Base-by-base conservation (phyloP, 2,329 filamentous ascomycete species). In the Aciculosporium take region DNA sequence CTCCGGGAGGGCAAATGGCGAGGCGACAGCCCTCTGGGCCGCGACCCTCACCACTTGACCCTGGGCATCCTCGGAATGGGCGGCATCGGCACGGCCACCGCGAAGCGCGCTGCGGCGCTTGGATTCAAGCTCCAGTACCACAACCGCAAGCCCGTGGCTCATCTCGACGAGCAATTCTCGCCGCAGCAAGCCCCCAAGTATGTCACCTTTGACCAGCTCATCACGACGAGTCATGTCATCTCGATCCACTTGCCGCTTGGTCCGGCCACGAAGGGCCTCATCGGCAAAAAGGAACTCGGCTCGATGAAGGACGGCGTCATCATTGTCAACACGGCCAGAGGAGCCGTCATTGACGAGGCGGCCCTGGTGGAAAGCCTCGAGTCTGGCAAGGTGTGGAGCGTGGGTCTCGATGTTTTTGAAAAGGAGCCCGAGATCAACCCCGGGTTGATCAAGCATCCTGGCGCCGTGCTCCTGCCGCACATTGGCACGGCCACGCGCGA, bases 21-120 rank as follows among this genome's bases (percentile, higher is more conserved):
- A 23, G 67, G 68, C 45, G 77, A 74, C 2, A 56, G 61, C 6
- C 40, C 45, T 12, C 58, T 68, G 3, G 80, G 79, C 2, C 77
- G 79, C 50, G 79, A 84, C 51, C 81, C 80, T 0, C 63, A 81
- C 52, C 78, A 77, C 18, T 81, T 84, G 57, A 74, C 40, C 64
- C 67, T 34, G 61, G 73, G 72, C 5, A 72, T 77, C 43, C 56
- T 78, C 2, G 74, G 73, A 9, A 74, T 76, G 70, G 74, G 74
- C 21, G 71, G 72, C 8, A 77, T 78, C 36, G 74, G 74, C 3
- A 59, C 64, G 12, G 67, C 68, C 6, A 62, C 51, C 38, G 62
- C 60, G 15, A 62, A 68, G 29, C 63, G 69, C 32, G 71, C 69
- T 3, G 63, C 63, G 24, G 66, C 66, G 0, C 74, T 76, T 46